Percentiles rank a stretch among this genome's conserved stretches.
Conservation (phyloP, 164 flowering plant genomes). For the Hamamelis virginiana region DNA sequence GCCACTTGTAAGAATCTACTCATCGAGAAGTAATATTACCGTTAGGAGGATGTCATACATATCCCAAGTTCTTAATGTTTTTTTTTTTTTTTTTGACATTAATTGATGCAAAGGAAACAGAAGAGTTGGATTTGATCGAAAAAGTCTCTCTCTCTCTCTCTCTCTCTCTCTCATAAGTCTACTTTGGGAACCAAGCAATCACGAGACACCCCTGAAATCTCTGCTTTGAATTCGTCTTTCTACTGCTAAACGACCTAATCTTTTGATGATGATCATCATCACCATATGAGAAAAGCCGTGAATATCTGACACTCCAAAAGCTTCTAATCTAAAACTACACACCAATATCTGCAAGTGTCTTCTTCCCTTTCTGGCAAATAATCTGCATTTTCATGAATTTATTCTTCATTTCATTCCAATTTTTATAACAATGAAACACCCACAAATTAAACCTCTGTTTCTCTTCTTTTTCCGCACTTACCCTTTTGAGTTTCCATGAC, state of each 20-base stretch:
- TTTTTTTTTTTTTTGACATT: constrained; percentile 16
- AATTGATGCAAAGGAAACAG: constrained; percentile 14
- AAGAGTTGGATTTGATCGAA: constrained; percentile 6
- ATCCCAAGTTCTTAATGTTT: neutral
- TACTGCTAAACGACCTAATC: constrained; percentile 23
- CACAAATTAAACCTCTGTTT: neutral
- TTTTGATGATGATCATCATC: neutral
- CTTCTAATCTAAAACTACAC: neutral
- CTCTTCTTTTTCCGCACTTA: neutral
- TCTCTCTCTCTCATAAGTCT: constrained; percentile 11
- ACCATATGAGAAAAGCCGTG: constrained; percentile 15
- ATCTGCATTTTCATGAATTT: constrained; percentile 16
- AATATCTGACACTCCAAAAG: constrained; percentile 9
- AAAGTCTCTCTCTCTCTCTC: constrained; percentile 1
- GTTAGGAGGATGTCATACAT: neutral
- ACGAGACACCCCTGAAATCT: constrained; percentile 63
- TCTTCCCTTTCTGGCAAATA: neutral
- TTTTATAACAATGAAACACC: constrained; percentile 11
- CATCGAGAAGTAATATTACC: neutral
- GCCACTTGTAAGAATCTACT: neutral
- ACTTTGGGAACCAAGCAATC: constrained; percentile 54
- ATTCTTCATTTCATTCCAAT: constrained; percentile 7
- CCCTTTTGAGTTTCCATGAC: constrained; percentile 3
- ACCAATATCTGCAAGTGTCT: neutral
- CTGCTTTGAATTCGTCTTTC: constrained; percentile 40